Conservation (phyloP, 1,284 basidiomycete genomes). For the Macrocybe sp. region DNA sequence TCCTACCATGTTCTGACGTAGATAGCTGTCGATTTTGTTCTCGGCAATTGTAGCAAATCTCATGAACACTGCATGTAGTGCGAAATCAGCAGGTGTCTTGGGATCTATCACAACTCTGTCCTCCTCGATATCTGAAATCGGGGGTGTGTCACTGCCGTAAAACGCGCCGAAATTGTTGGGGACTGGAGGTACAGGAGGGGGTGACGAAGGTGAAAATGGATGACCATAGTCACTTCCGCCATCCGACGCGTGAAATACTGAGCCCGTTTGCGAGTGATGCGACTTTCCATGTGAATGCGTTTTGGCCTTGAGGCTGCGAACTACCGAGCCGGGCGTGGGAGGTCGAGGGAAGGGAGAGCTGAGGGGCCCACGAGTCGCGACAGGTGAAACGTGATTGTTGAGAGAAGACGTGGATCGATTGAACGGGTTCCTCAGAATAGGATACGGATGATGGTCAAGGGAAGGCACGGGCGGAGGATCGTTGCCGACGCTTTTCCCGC, state of each 20-base stretch:
- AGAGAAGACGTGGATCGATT: constrained; percentile 76
- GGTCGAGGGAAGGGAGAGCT: constrained; percentile 45
- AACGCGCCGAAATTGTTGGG: constrained; percentile 51
- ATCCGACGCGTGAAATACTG: constrained; percentile 65
- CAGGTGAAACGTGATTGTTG: constrained; percentile 24
- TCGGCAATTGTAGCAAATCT: constrained; percentile 79
- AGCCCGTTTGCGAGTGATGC: constrained; percentile 69
- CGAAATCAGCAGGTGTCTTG: constrained; percentile 82
- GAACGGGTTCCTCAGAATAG: constrained; percentile 72
- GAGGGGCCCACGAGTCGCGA: constrained; percentile 22
- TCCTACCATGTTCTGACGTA: constrained; percentile 66
- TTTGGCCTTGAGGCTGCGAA: constrained; percentile 38
- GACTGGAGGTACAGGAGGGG: constrained; percentile 72
- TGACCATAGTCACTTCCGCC: constrained; percentile 62
- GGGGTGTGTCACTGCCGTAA: constrained; percentile 45
- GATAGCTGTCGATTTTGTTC: constrained; percentile 68
- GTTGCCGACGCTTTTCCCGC: constrained; percentile 39
- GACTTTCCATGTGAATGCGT: constrained; percentile 59
- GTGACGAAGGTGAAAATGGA: constrained; percentile 45
- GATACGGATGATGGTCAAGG: constrained; percentile 60
- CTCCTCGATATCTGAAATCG: constrained; percentile 50
- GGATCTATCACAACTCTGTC: constrained; percentile 65
- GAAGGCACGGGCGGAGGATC: constrained; percentile 65
- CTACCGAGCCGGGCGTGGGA: constrained; percentile 56
- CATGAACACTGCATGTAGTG: constrained; percentile 81